Conservation (phyloP, 148 eudicot genomes). For the Spergularia marina region DNA sequence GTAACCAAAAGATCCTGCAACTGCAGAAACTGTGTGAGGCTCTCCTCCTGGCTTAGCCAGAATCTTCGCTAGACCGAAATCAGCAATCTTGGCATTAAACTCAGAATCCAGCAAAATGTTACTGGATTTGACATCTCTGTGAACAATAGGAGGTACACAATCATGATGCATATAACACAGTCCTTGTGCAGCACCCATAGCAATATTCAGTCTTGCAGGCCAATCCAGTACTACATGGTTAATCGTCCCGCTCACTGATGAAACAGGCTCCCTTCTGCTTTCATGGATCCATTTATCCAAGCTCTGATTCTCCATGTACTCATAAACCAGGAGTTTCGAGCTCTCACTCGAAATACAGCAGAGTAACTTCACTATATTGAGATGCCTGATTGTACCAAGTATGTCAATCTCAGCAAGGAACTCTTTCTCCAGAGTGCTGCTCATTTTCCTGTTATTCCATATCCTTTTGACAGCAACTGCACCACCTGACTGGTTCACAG, state of each 20-base stretch:
- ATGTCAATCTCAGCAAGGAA: conserved; percentile 62
- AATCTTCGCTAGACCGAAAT: conserved; percentile 64
- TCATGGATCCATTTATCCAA: conserved; percentile 64
- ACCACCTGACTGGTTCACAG: conserved; percentile 34
- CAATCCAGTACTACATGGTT: conserved; percentile 41
- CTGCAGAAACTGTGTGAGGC: conserved; percentile 51
- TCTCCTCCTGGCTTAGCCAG: conserved; percentile 45
- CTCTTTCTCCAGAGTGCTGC: conserved; percentile 45
- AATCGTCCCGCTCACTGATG: conserved; percentile 13
- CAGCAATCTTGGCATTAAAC: conserved; percentile 65
- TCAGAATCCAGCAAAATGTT: conserved; percentile 65
- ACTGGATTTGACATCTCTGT: conserved; percentile 71
- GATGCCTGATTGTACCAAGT: conserved; percentile 57
- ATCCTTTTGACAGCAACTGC: conserved; percentile 59
- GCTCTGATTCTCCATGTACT: conserved; percentile 71
- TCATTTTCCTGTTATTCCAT: conserved; percentile 38
- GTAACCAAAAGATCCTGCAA: conserved; percentile 80
- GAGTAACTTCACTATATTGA: conserved; percentile 72
- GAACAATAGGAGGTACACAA: conserved; percentile 59
- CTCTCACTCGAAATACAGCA: conserved; percentile 66
- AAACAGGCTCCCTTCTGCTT: conserved; percentile 19
- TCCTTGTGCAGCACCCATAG: conserved; percentile 70
- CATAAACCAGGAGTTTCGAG: conserved; percentile 63
- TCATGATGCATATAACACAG: conserved; percentile 74
- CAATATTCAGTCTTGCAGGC: conserved; percentile 58